phyloP scores from a whole-genome alignment of 2,329 filamentous ascomycete genomes.

The Curvularia eragrostidis region DNA sequence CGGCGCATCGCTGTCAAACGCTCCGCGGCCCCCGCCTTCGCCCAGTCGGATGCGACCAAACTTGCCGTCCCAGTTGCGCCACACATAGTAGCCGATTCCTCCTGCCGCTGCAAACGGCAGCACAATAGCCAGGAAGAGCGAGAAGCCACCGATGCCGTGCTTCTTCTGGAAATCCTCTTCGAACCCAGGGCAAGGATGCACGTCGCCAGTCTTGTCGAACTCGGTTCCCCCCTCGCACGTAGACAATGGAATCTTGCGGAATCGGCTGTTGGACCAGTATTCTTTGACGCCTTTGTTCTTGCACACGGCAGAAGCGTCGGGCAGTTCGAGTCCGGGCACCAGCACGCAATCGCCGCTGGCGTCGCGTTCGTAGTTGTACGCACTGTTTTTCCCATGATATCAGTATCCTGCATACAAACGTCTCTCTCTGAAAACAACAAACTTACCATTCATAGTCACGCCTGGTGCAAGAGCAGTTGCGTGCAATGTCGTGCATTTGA shows the following conservation, averaged over 20 bases:
- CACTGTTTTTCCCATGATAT: conserved; percentile 60
- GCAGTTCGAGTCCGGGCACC: conserved; percentile 73
- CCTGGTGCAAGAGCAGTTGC: conserved; percentile 83
- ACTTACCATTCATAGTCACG: conserved; percentile 91
- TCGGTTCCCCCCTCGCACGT: conserved; percentile 81
- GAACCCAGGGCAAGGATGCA: conserved; percentile 75
- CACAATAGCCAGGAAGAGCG: conserved; percentile 84
- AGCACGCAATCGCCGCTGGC: conserved; percentile 77
- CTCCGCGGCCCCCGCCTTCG: conserved; percentile 56
- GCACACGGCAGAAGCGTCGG: conserved; percentile 66
- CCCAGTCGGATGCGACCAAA: conserved; percentile 90
- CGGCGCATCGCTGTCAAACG: conserved; percentile 69
- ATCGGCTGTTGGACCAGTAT: conserved; percentile 86
- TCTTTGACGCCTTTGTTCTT: conserved; percentile 71
- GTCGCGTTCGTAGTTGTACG: conserved; percentile 90
- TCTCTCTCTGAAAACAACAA: not conserved
- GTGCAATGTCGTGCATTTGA: conserved; percentile 68
- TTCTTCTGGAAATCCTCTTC: conserved; percentile 83
- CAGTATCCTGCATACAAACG: not conserved
- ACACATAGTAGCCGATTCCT: conserved; percentile 82
- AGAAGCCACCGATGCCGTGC: conserved; percentile 71
- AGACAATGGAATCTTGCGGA: conserved; percentile 86
- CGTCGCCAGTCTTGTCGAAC: conserved; percentile 69
- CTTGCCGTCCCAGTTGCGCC: conserved; percentile 82
- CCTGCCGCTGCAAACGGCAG: conserved; percentile 75